Evolutionary conservation across 257 asterid species (phyloP), one percentile per base, ranked within the genome.

Genomic region (Nicotiana undulata): DNA sequence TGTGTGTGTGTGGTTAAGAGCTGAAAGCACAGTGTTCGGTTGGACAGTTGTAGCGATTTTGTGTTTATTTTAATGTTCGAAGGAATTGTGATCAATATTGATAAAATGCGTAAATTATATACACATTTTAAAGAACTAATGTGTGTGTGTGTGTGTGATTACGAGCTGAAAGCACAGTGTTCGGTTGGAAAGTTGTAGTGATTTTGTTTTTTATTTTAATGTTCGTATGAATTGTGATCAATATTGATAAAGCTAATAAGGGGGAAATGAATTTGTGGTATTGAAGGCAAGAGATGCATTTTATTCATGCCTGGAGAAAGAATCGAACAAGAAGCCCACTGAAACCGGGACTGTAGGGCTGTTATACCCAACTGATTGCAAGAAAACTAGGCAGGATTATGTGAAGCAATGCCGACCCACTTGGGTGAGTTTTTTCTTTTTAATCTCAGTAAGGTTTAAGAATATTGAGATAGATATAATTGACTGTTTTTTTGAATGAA

Each of bases 251-350:
- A 44, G 58, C 56, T 68, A 70, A 70, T 70, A 4, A 37, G 17
- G 22, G 44, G 76, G 32, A 29, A 9, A 17, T 70, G 58, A 22
- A 22, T 44, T 70, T 70, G 10, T 40, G n/a, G 9, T 68, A 40
- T 72, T 72, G 66, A 67, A 95, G 99, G 99, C 99, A 11, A 97
- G 98, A n/a, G 98, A 95, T 81, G 91, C 97, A 40, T 95, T 95
- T 85, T 95, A 95, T 76, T 82, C 93, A n/a, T 95, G 97, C 79
- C 53, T 95, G 67, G 98, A 87, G 93, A 90, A 84, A 80, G 89
- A 93, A 84, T 83, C 93, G 13, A 77, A 74, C 90, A 93, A 92
- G 91, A 93, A 92, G 67, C 92, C 94, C 49, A 89, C 98, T 26
- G 98, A 95, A 88, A 87, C 79, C 18, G 99, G 91, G 46, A 86